Evolutionary conservation across 768 basidiomycete genomes (phyloP).

Genomic region (Exsudoporus frostii): DNA sequence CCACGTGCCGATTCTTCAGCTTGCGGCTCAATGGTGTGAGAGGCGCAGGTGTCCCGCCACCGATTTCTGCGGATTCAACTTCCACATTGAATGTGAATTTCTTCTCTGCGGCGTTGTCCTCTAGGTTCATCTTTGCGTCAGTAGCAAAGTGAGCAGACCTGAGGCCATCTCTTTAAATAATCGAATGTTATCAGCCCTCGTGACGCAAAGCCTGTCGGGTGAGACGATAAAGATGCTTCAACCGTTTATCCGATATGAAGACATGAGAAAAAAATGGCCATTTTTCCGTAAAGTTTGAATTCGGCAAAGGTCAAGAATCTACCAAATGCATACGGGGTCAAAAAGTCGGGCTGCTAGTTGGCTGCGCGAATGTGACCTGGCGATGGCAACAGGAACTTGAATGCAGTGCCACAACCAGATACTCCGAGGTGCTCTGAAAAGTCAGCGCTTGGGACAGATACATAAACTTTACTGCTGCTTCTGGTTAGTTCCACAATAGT

Average conservation of each 20-base stretch:
- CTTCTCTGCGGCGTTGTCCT: not conserved
- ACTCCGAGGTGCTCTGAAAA: not conserved
- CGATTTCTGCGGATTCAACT: not conserved
- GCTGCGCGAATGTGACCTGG: not conserved
- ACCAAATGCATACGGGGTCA: not conserved
- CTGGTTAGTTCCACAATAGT: not conserved
- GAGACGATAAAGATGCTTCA: not conserved
- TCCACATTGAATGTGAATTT: not conserved
- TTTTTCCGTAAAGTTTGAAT: not conserved
- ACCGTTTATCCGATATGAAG: not conserved
- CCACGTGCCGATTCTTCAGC: constrained; percentile 26
- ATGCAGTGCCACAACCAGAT: not conserved
- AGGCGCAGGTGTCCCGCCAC: not conserved
- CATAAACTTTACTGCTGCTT: not conserved
- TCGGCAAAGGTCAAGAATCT: not conserved
- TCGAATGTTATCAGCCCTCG: not conserved
- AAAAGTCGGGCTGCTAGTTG: not conserved
- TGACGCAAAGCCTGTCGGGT: not conserved
- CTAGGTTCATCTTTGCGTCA: not conserved
- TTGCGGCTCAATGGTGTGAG: constrained; percentile 13
- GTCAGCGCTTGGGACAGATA: not conserved
- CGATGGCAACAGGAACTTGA: no score
- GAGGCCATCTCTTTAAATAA: constrained; percentile 1
- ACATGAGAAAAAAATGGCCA: not conserved
- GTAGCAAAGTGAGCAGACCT: not conserved